Base-by-base conservation (phyloP, 2,329 filamentous ascomycete genomes). In the Sclerotinia glacialis region DNA sequence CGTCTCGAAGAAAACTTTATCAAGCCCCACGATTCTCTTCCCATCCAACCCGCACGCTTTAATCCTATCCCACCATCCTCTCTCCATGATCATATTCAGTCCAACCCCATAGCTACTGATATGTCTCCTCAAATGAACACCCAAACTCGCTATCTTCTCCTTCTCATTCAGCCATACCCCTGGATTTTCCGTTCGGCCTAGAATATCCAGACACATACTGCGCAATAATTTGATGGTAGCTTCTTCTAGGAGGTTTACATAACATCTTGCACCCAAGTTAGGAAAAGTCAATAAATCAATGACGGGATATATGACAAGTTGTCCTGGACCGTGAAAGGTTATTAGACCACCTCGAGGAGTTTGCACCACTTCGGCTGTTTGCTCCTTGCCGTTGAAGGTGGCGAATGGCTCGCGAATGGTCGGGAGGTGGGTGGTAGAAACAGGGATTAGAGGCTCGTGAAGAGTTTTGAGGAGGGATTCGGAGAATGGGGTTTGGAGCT, bases 291-390 rank as follows among this genome's bases (percentile, higher is more conserved):
- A n/a, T 31, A 63, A 6, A 77, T 97, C 92, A n/a, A 96, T 77
- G 61, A 97, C 86, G 3, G 94, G 92, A 81, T 96, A 99, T n/a
- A 93, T 86, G 46, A 97, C 91, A 59, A 96, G 80, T 77, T 99
- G 95, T 0, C 94, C 94, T 0, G 94, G 95, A 0, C 94, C 95
- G 77, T 99, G 95, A 80, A 97, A 98, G 3, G 95, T 98, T 0
- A 92, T 93, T 71, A 96, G 87, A 0, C 95, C 95, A 69, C 95
- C 95, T 65, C 95, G 88, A n/a, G 78, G 77, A 16, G 80, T 75
- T 11, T 78, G 77, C 4, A 81, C 77, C 66, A 76, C 61, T 2
- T 72, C 67, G 4, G 74, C 71, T 28, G 3, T 49, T 12, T 61
- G 58, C 11, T 37, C 28, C 5, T 49, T 21, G 4, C 46, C 40